Base-by-base conservation (phyloP, 2,329 filamentous ascomycete genomes). In the Fusarium ramigenum region DNA sequence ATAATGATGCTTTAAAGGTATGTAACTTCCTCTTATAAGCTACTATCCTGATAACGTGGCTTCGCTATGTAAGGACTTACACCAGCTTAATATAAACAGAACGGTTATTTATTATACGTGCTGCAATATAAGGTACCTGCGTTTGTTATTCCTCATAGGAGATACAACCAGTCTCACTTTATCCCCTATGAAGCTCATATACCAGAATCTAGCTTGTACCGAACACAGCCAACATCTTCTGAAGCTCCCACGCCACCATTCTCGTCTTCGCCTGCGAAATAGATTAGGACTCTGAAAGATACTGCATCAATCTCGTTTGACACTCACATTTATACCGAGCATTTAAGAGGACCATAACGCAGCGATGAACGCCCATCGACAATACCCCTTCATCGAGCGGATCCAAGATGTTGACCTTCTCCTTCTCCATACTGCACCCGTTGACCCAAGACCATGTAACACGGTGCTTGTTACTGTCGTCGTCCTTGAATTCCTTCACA, bases 321-420 rank as follows among this genome's bases (percentile, higher is more conserved):
- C 19, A 44, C 42, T 25, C 42, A 44, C 42, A 44, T 18, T 1
- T 10, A 5, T 0, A 44, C 42, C n/a, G 18, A 43, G 42, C 7
- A 43, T 43, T 10, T 18, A 7, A 1, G 9, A 43, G n/a, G 15
- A 43, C 15, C 9, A 23, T 23, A 5, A 11, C 42, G 42, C 42
- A 43, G 42, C 42, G 42, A 10, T 11, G 23, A 11, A 43, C 15
- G 15, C 32, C 14, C 10, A 15, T 16, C 15, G n/a, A 16, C 40
- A 43, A 14, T 43, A 43, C 1, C n/a, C 42, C 42, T 12, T 25
- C 42, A 18, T 18, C 7, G 23, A 44, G 42, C 23, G 23, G 42
- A 1, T 25, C 42, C 4, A 12, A 44, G 23, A 44, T 1, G 0
- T 9, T 19, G 7, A 25, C 42, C 10, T 19, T 44, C 1, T 44